Evolutionary conservation across 176 grass and related monocot species (phyloP).

Genomic region (Metroxylon sagu): DNA sequence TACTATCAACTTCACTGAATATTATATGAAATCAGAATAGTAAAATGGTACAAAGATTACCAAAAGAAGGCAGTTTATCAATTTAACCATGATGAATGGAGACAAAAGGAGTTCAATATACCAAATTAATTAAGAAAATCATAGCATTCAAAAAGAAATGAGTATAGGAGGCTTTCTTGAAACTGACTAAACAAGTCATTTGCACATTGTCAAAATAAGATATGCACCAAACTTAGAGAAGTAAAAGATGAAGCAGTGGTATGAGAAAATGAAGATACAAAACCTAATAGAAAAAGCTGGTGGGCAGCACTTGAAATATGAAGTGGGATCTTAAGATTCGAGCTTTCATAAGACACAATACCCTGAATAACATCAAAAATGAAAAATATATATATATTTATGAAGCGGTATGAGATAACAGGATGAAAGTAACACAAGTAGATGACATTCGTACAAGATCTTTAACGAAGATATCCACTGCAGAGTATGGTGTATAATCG

Average conservation of each 20-base stretch:
- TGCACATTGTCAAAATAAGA: too few relatives aligned
- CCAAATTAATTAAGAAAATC: too few relatives aligned
- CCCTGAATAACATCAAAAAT: slow-evolving; percentile 47
- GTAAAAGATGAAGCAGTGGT: background rate
- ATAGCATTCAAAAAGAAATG: too few relatives aligned
- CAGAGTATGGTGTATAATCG: slow-evolving; percentile 94
- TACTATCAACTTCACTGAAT: too few relatives aligned
- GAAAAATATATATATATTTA: slow-evolving; percentile 9
- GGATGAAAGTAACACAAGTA: background rate
- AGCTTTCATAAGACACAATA: slow-evolving; percentile 82
- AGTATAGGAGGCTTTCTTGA: too few relatives aligned
- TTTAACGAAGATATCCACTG: slow-evolving; percentile 96
- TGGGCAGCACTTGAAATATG: slow-evolving; percentile 74
- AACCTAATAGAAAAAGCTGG: slow-evolving; percentile 89
- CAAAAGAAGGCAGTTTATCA: too few relatives aligned
- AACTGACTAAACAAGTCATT: too few relatives aligned
- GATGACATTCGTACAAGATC: slow-evolving; percentile 63
- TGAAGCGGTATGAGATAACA: too few relatives aligned
- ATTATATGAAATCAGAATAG: too few relatives aligned
- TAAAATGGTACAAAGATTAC: too few relatives aligned
- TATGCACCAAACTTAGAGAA: background rate
- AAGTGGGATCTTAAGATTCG: slow-evolving; percentile 62
- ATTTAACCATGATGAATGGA: too few relatives aligned
- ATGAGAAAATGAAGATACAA: background rate
- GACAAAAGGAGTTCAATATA: too few relatives aligned